A percentile compares a stretch with the other conserved stretches of the same genome.
Conservation (phyloP, 257 asterid genomes). For the Capsicum baccatum region DNA sequence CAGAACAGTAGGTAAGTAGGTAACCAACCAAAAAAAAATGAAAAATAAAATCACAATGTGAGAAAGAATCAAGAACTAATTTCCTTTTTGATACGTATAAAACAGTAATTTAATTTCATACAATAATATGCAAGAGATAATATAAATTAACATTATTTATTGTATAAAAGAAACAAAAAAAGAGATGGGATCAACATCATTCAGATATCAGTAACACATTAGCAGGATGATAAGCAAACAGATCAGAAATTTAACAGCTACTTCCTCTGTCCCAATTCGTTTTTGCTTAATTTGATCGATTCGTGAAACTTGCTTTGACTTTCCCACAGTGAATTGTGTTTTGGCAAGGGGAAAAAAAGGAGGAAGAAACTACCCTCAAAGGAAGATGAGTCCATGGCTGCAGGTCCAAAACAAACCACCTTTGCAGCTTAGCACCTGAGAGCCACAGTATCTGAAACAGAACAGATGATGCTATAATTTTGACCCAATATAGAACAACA, state of each 20-base stretch:
- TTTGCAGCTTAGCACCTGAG: conserved; percentile 31
- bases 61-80: neutral
- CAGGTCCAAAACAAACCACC: conserved; percentile 33
- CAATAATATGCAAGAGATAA: neutral
- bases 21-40: conserved; percentile 36
- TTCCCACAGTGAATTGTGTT: neutral
- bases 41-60: conserved; percentile 19
- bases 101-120: conserved; percentile 20
- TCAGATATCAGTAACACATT: neutral
- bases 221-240: neutral
- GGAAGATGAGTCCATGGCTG: conserved; percentile 49
- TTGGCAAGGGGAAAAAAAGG: neutral
- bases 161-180: neutral
- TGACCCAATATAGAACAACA: neutral
- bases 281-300: neutral
- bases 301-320: conserved; percentile 11
- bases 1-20: conserved; percentile 34
- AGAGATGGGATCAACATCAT: neutral
- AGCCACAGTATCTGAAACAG: conserved; percentile 31
- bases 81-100: neutral
- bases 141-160: neutral
- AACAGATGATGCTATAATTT: neutral
- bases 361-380: conserved; percentile 50
- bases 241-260: conserved; percentile 25
- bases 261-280: neutral